These are phyloP conservation scores for Lactarius quietus DNA, from an alignment of 768 basidiomycete species.

Conservation along the genomic window DNA sequence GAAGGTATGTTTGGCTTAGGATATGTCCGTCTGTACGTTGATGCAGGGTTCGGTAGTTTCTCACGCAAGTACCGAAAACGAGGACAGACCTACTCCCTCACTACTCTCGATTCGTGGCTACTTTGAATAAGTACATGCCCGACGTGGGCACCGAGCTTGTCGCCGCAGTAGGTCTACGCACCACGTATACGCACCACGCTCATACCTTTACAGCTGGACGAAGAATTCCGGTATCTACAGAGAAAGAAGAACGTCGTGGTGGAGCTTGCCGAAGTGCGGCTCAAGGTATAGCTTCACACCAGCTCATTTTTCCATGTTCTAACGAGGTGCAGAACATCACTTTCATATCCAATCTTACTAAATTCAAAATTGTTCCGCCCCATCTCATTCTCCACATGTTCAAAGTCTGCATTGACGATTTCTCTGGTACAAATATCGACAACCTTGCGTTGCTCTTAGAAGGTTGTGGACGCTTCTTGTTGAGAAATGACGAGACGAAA, in stretches of 20 bases:
- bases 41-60: slow-evolving; percentile 47
- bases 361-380: slow-evolving; percentile 86
- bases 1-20: slow-evolving; percentile 48
- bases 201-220: slow-evolving; percentile 65
- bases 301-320: neutral
- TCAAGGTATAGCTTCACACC: slow-evolving; percentile 54
- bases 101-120: slow-evolving; percentile 87
- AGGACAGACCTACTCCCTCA: slow-evolving; percentile 90
- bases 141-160: slow-evolving; percentile 86
- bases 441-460: slow-evolving; percentile 89
- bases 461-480: slow-evolving; percentile 87
- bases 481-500: slow-evolving; percentile 83
- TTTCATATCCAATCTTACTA: slow-evolving; percentile 90
- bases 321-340: slow-evolving; percentile 63
- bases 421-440: slow-evolving; percentile 89
- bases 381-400: slow-evolving; percentile 94
- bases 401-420: slow-evolving; percentile 96
- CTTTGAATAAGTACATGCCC: slow-evolving; percentile 87
- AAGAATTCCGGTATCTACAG: slow-evolving; percentile 95
- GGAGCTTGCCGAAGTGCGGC: slow-evolving; percentile 79
- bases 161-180: slow-evolving; percentile 52
- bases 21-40: neutral
- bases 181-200: slow-evolving; percentile 1
- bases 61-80: slow-evolving; percentile 80
- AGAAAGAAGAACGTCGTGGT: slow-evolving; percentile 90